Conservation (phyloP, 2,329 filamentous ascomycete species). For the Fulvia fulva region DNA sequence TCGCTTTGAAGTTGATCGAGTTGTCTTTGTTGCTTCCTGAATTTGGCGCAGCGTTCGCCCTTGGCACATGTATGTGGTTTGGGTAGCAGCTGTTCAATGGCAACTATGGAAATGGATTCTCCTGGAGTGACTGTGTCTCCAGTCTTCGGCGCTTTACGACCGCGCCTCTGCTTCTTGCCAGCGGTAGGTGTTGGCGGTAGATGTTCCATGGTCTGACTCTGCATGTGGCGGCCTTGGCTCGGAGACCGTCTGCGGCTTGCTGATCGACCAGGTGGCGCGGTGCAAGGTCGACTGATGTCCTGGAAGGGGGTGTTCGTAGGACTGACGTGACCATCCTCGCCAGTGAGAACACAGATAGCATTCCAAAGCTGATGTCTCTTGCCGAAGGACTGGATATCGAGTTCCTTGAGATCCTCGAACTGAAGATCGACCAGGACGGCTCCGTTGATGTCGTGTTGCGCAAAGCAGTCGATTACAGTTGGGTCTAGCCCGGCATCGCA, state of each 20-base stretch:
- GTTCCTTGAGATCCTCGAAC: conserved; percentile 79
- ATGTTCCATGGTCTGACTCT: conserved; percentile 25
- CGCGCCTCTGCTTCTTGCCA: conserved; percentile 35
- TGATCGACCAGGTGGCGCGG: conserved; percentile 11
- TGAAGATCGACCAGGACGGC: conserved; percentile 84
- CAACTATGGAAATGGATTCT: conserved; percentile 86
- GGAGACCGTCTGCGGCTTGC: conserved; percentile 26
- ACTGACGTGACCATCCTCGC: conserved; percentile 40
- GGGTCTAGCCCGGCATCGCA: conserved; percentile 74
- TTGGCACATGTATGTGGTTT: conserved; percentile 81
- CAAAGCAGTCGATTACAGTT: conserved; percentile 74
- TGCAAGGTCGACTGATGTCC: conserved; percentile 45
- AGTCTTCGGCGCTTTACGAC: conserved; percentile 38
- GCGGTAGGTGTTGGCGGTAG: conserved; percentile 33
- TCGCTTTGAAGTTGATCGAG: conserved; percentile 71
- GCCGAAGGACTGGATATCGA: conserved; percentile 76
- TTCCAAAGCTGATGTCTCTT: conserved; percentile 77
- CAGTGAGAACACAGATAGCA: conserved; percentile 66
- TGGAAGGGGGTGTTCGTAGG: conserved; percentile 47
- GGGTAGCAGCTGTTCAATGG: conserved; percentile 82
- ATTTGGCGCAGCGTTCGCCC: conserved; percentile 81
- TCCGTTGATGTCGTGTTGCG: conserved; percentile 88
- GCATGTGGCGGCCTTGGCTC: conserved; percentile 19
- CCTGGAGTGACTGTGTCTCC: conserved; percentile 70
- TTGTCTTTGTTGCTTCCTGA: conserved; percentile 72